These are phyloP conservation scores for Phytophthora ramorum DNA, from an alignment of 352 stramenopile species.

Conservation along the genomic window DNA sequence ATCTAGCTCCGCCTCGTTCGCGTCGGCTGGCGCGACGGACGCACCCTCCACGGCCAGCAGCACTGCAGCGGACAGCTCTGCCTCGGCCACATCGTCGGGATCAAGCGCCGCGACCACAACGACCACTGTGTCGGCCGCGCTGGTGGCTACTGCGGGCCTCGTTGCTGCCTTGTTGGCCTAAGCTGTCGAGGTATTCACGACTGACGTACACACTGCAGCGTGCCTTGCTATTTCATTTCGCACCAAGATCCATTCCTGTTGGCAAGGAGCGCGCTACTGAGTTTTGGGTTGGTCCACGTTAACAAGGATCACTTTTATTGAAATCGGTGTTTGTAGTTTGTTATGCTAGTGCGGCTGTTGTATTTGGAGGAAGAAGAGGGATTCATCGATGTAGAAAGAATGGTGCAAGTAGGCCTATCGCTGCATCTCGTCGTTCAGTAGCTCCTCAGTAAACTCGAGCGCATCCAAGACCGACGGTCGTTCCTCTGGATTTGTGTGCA, in stretches of 20 bases:
- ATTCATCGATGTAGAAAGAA: conserved; percentile 9
- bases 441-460: conserved; percentile 83
- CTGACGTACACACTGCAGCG: background rate
- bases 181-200: conserved; percentile 5
- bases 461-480: conserved; percentile 79
- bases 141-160: conserved; percentile 35
- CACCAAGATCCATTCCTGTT: conserved; percentile 14
- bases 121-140: conserved; percentile 19
- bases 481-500: conserved; percentile 84
- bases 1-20: conserved; percentile 41
- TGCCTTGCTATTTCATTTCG: conserved; percentile 16
- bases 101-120: conserved; percentile 24
- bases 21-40: conserved; percentile 44
- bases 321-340: background rate
- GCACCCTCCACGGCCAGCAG: conserved; percentile 35
- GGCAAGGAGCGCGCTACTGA: conserved; percentile 13
- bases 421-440: conserved; percentile 74
- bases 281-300: conserved; percentile 18
- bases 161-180: conserved; percentile 41
- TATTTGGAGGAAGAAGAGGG: conserved; percentile 10
- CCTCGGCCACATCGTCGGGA: conserved; percentile 12
- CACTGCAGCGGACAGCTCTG: conserved; percentile 21
- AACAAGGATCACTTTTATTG: conserved; percentile 39
- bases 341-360: conserved; percentile 4
- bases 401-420: conserved; percentile 28